Evolutionary conservation across 139 green algal species (phyloP).

Genomic region (Medakamo hakoo): DNA sequence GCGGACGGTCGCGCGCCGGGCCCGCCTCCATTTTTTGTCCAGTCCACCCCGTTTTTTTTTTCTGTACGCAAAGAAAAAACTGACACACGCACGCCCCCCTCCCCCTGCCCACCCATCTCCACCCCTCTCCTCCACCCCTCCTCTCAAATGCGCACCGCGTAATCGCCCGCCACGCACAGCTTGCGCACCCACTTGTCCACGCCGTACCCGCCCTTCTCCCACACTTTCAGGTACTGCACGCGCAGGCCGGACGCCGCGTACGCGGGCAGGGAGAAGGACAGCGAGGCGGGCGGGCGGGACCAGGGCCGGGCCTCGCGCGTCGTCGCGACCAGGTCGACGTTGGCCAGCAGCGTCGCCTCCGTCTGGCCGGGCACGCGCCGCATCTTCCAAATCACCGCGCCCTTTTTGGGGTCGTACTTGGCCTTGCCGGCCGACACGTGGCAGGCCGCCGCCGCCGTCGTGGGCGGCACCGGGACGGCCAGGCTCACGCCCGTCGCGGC

Average conservation of each 20-base stretch:
- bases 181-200: conserved; percentile 90
- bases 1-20: too few relatives aligned
- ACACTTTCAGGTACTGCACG: conserved; percentile 83
- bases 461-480: conserved; percentile 75
- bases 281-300: conserved; percentile 59
- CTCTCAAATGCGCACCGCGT: conserved; percentile 40
- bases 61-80: background rate
- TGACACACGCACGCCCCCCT: too few relatives aligned
- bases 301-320: conserved; percentile 69
- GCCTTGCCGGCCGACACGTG: conserved; percentile 50
- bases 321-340: conserved; percentile 77
- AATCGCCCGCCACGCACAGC: conserved; percentile 69
- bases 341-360: conserved; percentile 68
- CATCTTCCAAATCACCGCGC: conserved; percentile 87
- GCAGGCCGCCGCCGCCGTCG: conserved; percentile 76
- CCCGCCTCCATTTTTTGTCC: too few relatives aligned
- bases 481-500: conserved; percentile 54
- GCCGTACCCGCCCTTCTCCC: conserved; percentile 62
- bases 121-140: background rate
- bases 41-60: background rate
- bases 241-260: conserved; percentile 66
- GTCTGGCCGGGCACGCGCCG: conserved; percentile 42
- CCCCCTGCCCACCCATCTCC: too few relatives aligned
- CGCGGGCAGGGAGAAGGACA: conserved; percentile 88
- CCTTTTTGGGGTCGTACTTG: conserved; percentile 82